phyloP scores from a whole-genome alignment of 495 filamentous ascomycete genomes.

The Rhizodiscina lignyota region DNA sequence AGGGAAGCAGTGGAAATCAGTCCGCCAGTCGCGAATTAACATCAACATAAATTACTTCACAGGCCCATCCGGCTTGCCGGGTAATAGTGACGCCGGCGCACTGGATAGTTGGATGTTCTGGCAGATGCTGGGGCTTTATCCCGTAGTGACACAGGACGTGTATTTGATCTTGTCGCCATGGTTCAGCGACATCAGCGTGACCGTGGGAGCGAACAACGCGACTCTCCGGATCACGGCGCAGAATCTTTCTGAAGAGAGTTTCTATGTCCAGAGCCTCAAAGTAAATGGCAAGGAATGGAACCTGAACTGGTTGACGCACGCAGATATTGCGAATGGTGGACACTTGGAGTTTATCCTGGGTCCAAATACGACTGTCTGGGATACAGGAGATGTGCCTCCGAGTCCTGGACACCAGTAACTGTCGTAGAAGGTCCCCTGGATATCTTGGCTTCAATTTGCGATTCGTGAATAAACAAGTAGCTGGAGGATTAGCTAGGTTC shows the following conservation, averaged over 20 bases:
- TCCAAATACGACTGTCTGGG: not conserved
- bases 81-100: slow-evolving; percentile 53
- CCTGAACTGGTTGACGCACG: slow-evolving; percentile 19
- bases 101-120: slow-evolving; percentile 56
- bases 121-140: slow-evolving; percentile 55
- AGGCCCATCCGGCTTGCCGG: slow-evolving; percentile 34
- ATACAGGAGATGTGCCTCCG: not conserved
- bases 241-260: no score
- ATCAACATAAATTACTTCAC: slow-evolving; percentile 36
- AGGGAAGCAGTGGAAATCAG: slow-evolving; percentile 40
- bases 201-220: no score
- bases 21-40: slow-evolving; percentile 34
- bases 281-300: slow-evolving; percentile 20
- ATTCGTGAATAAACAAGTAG: no score
- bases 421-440: no score
- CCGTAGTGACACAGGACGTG: slow-evolving; percentile 43
- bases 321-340: slow-evolving; percentile 14
- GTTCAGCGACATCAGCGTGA: slow-evolving; percentile 41
- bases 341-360: not conserved
- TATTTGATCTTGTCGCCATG: slow-evolving; percentile 49
- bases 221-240: no score
- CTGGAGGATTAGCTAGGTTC: no score
- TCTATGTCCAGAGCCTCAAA: slow-evolving; percentile 20
- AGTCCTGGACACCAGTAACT: no score
- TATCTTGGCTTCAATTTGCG: no score